Evolutionary conservation across 202 grass and related monocot genomes (phyloP), one percentile per base, ranked within the genome.

Genomic region (Brachypodium distachyon): DNA sequence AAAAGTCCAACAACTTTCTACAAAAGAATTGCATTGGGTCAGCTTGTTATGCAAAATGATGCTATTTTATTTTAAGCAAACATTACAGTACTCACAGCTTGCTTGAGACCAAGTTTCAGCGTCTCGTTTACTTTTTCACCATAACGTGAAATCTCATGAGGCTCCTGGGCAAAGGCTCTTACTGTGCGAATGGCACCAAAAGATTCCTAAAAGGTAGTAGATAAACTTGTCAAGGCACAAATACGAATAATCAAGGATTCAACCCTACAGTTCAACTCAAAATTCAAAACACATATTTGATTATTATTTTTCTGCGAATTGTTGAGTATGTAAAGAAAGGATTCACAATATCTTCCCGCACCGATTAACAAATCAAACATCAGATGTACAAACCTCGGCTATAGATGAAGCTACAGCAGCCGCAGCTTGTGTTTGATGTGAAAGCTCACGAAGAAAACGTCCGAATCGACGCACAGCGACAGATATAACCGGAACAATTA

Each of bases 101-200:
- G 96, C 72, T 89, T 99, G 74, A 99, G 92, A 74, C 96, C 92
- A 77, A 99, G 96, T 44, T 89, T 89, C 68, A 99, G 72, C 6
- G 96, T 99, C 84, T 95, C 91, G 0, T 99, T 86, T 80, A 95
- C 92, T 99, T 99, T 99, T 59, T 72, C 85, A 27, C 91, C 89
- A 74, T 99, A 95, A 16, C 85, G 83, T 61, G 78, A 95, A 78
- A 91, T 74, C 77, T 99, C 96, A 60, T 95, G 78, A 84, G 55
- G 67, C 81, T 99, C 96, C 72, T 99, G 96, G 55, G 91, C 96
- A 66, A 99, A 99, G 51, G 91, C 92, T 81, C 96, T 92, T 84
- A 99, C 89, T 37, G 96, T 99, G 61, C 96, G 96, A 57, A 99
- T 88, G 39, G 96, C 96, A 66, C 91, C 96, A 89, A 99, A 99